Conservation (phyloP, 2,329 filamentous ascomycete genomes). For the Bipolaris bicolor region DNA sequence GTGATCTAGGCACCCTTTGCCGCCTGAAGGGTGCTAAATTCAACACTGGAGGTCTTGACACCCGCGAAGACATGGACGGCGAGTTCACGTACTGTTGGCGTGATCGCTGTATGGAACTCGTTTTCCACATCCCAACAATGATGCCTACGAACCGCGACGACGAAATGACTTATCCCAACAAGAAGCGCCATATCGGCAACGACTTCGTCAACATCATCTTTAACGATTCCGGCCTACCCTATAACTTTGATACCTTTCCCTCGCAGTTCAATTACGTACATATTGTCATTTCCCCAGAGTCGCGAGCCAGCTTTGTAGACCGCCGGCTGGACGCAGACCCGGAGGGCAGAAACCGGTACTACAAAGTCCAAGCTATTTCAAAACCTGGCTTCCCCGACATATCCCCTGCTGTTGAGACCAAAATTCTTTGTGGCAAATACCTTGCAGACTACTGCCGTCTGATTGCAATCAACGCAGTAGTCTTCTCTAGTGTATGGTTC, state of each 20-base stretch:
- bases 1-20: slow-evolving; percentile 80
- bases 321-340: slow-evolving; percentile 50
- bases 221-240: slow-evolving; percentile 91
- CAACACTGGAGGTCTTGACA: slow-evolving; percentile 91
- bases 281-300: slow-evolving; percentile 91
- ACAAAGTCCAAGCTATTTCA: slow-evolving; percentile 87
- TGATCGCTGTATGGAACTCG: slow-evolving; percentile 90
- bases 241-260: slow-evolving; percentile 88
- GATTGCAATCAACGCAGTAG: slow-evolving; percentile 88
- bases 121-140: slow-evolving; percentile 95
- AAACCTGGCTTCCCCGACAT: slow-evolving; percentile 90
- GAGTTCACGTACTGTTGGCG: slow-evolving; percentile 92
- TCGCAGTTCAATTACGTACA: slow-evolving; percentile 97
- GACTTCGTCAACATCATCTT: slow-evolving; percentile 98
- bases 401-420: slow-evolving; percentile 85
- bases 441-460: slow-evolving; percentile 86
- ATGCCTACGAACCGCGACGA: slow-evolving; percentile 88
- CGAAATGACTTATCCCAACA: slow-evolving; percentile 74
- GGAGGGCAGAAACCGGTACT: slow-evolving; percentile 65
- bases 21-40: slow-evolving; percentile 82
- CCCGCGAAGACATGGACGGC: slow-evolving; percentile 77
- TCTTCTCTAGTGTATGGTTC: slow-evolving; percentile 91
- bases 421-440: slow-evolving; percentile 83
- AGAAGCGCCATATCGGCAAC: slow-evolving; percentile 96
- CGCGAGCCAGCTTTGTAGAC: slow-evolving; percentile 75